Evolutionary conservation across 2,329 filamentous ascomycete species (phyloP), one percentile per base, ranked within the genome.

Genomic region (Epicoccum nigrum): DNA sequence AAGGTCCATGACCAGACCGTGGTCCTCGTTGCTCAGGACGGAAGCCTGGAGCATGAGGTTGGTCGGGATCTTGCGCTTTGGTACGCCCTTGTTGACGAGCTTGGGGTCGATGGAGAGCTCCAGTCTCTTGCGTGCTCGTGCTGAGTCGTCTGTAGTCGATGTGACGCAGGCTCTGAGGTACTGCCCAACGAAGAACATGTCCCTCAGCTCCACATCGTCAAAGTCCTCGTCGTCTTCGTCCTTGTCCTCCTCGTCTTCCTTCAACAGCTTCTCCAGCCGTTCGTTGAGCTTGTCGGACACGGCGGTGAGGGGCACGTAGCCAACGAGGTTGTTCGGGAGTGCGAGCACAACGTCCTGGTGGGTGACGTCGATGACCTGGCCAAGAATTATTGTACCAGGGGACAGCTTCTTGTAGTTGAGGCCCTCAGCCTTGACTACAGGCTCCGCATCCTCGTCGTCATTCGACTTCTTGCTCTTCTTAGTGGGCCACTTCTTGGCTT

Each of bases 1-100:
- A 30, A 97, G 76, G 62, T 97, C 91, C 91, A 99, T 96, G 48
- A 97, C 84, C 51, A 94, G 83, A 55, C 94, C 94, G 67, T 96
- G 92, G 64, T 99, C 95, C 74, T 99, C 93, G n/a, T 95, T 88
- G 73, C 93, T 99, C 42, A 83, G 76, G 20, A 99, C 87, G 0
- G 92, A 88, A 2, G 92, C 93, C 81, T 97, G 95, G 16, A 97
- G 78, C 37, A 89, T 92, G 58, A 80, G 82, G 66, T 96, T 88
- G 32, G 82, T 75, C 8, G 94, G 85, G 8, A 97, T 74, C 63
- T 91, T 90, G 32, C 88, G 84, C 59, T 84, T 82, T 3, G 83
- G 79, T 17, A 99, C 78, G 1, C 89, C 87, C 2, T 83, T 82
- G 71, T 99, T 99, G 46, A 90, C 82, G 55, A 90, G 83, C 52